Evolutionary conservation across 1,284 basidiomycete genomes (phyloP).

Genomic region (Polyporus tsugae): DNA sequence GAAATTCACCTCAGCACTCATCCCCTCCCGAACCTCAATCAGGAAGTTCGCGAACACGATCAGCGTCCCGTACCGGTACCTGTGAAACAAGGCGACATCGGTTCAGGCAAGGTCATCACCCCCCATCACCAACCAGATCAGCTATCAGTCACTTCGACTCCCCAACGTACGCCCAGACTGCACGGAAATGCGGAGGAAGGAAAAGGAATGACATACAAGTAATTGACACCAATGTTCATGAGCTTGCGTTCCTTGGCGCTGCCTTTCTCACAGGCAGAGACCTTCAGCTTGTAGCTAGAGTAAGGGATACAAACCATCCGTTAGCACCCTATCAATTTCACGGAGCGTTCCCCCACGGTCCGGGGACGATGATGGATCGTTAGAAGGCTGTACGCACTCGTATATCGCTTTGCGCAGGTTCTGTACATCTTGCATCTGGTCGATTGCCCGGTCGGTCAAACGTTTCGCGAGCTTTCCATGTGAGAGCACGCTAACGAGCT

Average conservation of each 20-base stretch:
- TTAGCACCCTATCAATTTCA: conserved; percentile 3
- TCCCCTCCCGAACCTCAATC: conserved; percentile 75
- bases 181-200: conserved; percentile 7
- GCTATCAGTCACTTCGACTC: conserved; percentile 22
- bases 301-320: background rate
- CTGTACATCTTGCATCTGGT: conserved; percentile 94
- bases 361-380: conserved; percentile 1
- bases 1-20: conserved; percentile 64
- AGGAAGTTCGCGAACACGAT: conserved; percentile 98
- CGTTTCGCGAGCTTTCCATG: conserved; percentile 94
- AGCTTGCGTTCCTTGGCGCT: conserved; percentile 81
- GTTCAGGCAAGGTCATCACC: background rate
- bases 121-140: conserved; percentile 24
- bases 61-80: conserved; percentile 88
- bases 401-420: conserved; percentile 93
- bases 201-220: conserved; percentile 61
- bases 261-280: conserved; percentile 83
- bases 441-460: conserved; percentile 88
- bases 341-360: conserved; percentile 5
- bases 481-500: conserved; percentile 90
- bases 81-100: conserved; percentile 37
- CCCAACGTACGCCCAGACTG: background rate
- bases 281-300: conserved; percentile 88
- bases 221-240: conserved; percentile 82
- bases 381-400: conserved; percentile 64